Base-by-base conservation (phyloP, 2,329 filamentous ascomycete species). In the Aspergillus sp. region DNA sequence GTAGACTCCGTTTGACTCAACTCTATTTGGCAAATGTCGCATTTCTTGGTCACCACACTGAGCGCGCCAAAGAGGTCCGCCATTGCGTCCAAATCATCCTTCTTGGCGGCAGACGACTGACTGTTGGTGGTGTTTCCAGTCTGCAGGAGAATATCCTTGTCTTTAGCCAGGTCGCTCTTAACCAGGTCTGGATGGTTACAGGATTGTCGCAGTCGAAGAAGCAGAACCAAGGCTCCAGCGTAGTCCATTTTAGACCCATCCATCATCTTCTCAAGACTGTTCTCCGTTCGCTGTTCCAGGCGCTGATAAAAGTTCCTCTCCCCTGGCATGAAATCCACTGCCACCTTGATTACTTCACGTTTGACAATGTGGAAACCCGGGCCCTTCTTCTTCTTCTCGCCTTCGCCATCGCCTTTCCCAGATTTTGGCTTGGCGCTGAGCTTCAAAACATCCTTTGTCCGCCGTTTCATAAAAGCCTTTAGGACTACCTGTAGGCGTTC, bases 391-490 rank as follows among this genome's bases (percentile, higher is more conserved):
- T 66, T 57, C 38, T 81, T 80, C 38, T 81, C 80, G 15, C 85
- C 87, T 4, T 83, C 82, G 53, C 85, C 81, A 4, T 76, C 60
- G 41, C 74, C 77, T 28, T 90, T 88, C 43, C 91, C 91, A 28
- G 91, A 89, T 63, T 91, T 91, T 19, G 96, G 81, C 0, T 91
- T 92, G 11, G 92, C 91, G 11, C 92, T 92, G 69, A 92, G 85
- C 78, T 95, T 97, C 63, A 99, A 81, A n/a, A 99, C 92, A 23
- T 97, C 93, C 78, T 99, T 99, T 8, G 93, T 98, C 47, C 95
- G 88, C n/a, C 95, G 89, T 81, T 98, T 97, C 95, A 99, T 99
- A 80, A 97, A 97, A 59, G 93, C 94, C 58, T 91, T 90, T 4
- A 99, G 81, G 64, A 96, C 88, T 60, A 90, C 88, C 68, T 97